Evolutionary conservation across 2,329 filamentous ascomycete species (phyloP), one percentile per base, ranked within the genome.

Genomic region (Aciculosporium take): DNA sequence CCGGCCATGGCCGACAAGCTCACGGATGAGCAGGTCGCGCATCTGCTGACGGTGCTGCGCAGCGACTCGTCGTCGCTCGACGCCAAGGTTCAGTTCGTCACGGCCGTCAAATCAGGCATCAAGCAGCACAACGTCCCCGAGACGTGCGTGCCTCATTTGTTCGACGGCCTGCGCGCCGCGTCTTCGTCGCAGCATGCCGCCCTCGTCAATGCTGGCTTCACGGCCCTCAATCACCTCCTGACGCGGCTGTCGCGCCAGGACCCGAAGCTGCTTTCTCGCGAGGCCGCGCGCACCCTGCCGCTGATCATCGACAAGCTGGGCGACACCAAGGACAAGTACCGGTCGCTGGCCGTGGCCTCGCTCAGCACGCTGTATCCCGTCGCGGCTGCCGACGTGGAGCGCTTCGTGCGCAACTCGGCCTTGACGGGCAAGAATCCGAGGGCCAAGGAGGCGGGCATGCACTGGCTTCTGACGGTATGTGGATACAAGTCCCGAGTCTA

Each of bases 91-190:
- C 68, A 76, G 48, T 72, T 75, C 41, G 75, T 94, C 51, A 84
- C 78, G 45, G 71, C 68, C 53, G 68, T 88, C 62, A 94, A 94
- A 64, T 87, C 84, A 33, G 76, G 79, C 58, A 94, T 94, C 69
- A 94, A 94, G 62, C 87, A 94, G 61, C 81, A 84, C 58, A 87
- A 87, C 65, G 84, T 94, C 35, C 85, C 86, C 46, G 85, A 93
- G 49, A 62, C 64, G 41, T 74, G 71, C 53, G 74, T 93, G 51
- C 64, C 76, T 21, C 69, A 76, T 44, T 76, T 94, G 48, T 93
- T 94, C 62, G 86, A 95, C 46, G 84, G 81, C 48, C 70, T 93
- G 53, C 81, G 81, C 48, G 65, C 78, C 40, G 83, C 85, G 45
- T 81, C 89, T 49, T 67, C 71, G 41, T 84, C 84, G 32, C 80